Conservation (phyloP, 1,284 basidiomycete genomes). For the Cryptococcus sp. region DNA sequence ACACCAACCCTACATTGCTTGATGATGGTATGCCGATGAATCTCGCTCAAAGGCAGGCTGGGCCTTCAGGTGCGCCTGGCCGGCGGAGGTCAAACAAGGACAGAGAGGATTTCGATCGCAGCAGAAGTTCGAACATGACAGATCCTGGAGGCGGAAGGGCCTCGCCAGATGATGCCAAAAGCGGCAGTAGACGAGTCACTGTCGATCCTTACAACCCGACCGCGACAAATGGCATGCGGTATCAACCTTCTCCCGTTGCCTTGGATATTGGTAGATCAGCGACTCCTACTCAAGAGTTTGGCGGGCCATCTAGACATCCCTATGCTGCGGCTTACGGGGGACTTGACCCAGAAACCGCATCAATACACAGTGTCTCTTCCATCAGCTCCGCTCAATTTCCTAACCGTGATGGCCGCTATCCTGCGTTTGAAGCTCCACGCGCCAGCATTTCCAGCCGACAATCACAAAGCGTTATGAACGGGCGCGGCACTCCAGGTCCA, state of each 20-base stretch:
- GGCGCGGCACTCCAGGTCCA: conserved; percentile 13
- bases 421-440: conserved; percentile 19
- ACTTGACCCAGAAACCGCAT: conserved; percentile 39
- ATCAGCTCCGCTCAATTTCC: conserved; percentile 15
- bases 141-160: conserved; percentile 13
- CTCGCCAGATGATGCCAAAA: conserved; percentile 8
- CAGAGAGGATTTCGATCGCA: conserved; percentile 5
- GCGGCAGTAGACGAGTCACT: too few species aligned
- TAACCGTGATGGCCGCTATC: conserved; percentile 41
- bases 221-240: conserved; percentile 17
- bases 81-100: conserved; percentile 11
- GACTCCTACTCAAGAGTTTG: conserved; percentile 27
- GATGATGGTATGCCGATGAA: conserved; percentile 27
- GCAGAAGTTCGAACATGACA: conserved; percentile 18
- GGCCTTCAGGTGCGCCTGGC: conserved; percentile 15
- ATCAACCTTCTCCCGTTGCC: conserved; percentile 20
- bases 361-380: conserved; percentile 35
- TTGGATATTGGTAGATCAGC: conserved; percentile 9
- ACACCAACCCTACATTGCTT: conserved; percentile 38
- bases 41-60: conserved; percentile 5
- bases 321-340: conserved; percentile 21
- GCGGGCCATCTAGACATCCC: conserved; percentile 24
- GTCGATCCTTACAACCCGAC: neutral
- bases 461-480: conserved; percentile 4
- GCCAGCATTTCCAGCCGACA: conserved; percentile 11